Base-by-base conservation (phyloP, 371 early-diverging fungal genomes). In the Apophysomyces variabilis region DNA sequence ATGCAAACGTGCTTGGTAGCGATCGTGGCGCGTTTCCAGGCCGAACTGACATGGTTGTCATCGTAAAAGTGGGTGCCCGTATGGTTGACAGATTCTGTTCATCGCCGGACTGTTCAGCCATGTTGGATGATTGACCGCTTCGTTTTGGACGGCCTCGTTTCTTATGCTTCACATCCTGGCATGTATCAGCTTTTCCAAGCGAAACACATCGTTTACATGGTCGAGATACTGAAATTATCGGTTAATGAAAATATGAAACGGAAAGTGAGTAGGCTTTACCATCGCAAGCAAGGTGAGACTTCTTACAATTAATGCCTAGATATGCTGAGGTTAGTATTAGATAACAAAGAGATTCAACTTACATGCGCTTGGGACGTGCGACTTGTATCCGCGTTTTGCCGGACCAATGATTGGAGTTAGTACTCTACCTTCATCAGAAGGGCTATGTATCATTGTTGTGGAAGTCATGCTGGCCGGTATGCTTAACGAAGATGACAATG, bases 201-300 rank as follows among this genome's bases (percentile, higher is more conserved):
- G 88, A 74, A 12, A 86, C 71, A 70, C 91, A 91, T 38, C 91
- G 78, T 62, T 84, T 87, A 71, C 91, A 91, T n/a, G 91, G 91
- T 44, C 91, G 61, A 32, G 79, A 80, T 21, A 85, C 89, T 87
- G 26, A 11, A 16, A 6, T 38, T 39, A 38, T 21, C 44, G 13
- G 8, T 41, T 41, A 41, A 13, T 39, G 7, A 12, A 26, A 57
- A 11, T 8, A 12, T 7, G 26, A 4, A 32, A 36, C n/a, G 7
- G 21, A 21, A 50, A 5, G 21, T 0, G 21, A 18, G 21, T 21
- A 47, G 18, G 39, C 43, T 65, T 26, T 66, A 72, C 72, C 77
- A 69, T 90, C 89, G 71, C 90, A 90, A n/a, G 90, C 90, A 44
- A 90, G 76, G 66, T 90, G 90, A 5, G 90, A 85, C 59, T 84